Conservation (phyloP, 768 basidiomycete genomes). For the Kondoa malvinella region DNA sequence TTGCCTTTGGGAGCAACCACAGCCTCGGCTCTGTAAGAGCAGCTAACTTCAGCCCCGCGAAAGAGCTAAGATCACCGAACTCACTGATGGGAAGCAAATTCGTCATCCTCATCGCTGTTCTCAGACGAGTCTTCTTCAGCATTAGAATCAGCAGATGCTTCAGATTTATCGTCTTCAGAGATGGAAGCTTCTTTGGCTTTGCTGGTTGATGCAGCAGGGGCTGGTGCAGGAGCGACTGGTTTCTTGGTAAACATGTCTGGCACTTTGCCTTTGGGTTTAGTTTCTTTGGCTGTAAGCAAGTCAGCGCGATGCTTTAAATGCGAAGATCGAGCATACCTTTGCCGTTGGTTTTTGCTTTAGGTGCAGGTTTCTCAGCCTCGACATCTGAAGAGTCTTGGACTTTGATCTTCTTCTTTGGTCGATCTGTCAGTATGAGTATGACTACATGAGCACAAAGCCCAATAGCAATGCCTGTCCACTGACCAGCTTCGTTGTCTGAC, state of each 20-base stretch:
- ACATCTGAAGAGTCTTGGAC: constrained; percentile 1
- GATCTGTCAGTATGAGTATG: neutral
- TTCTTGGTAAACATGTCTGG: constrained; percentile 5
- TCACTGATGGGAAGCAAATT: constrained; percentile 50
- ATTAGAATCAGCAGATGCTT: constrained; percentile 34
- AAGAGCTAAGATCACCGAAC: constrained; percentile 16
- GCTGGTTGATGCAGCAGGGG: constrained; percentile 18
- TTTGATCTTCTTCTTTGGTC: neutral
- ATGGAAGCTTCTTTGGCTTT: constrained; percentile 30
- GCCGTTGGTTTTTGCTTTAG: constrained; percentile 1
- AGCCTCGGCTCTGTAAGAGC: constrained; percentile 44
- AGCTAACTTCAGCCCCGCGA: constrained; percentile 16
- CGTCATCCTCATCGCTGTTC: constrained; percentile 30
- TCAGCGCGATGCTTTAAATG: neutral
- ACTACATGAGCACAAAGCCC: neutral
- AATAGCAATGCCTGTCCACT: neutral
- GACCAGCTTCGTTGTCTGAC: neutral
- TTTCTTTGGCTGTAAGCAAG: constrained; percentile 8
- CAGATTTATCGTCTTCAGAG: constrained; percentile 31
- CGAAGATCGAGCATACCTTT: neutral
- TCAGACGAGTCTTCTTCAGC: constrained; percentile 34
- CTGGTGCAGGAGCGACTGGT: constrained; percentile 27
- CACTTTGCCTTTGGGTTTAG: neutral
- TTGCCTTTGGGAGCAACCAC: constrained; percentile 17
- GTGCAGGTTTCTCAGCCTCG: neutral